Base-by-base conservation (phyloP, 306 rosid species). In the Lathyrus aphaca region DNA sequence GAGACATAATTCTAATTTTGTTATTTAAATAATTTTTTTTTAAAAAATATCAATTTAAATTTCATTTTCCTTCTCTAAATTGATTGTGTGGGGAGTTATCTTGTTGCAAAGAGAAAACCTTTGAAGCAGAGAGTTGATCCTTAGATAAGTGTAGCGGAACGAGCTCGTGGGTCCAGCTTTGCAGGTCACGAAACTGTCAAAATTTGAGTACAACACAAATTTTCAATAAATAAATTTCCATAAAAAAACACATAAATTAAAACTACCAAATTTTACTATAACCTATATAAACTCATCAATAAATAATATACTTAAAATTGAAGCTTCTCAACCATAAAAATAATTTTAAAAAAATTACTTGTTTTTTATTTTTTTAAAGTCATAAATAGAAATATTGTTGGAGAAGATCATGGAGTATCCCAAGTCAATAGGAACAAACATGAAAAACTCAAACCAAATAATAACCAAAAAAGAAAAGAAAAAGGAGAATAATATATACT, bases 151-250 rank as follows among this genome's bases (percentile, higher is more conserved):
- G 85, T 16, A 85, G 95, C 6, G 92, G 97, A 78, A 75, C 74
- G 1, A 82, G 74, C 86, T 94, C 99, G 74, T 49, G 81, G 39
- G 87, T 88, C 97, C 95, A 94, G 88, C 96, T 94, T 82, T 88
- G 94, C 56, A 68, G 74, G 69, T 79, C 91, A 69, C 39, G 84
- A 77, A 66, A 84, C 95, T 88, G 77, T 64, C 83, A 80, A 56
- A 70, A 82, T 76, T 66, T 46, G 48, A 60, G 79, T 5, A 37
- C 55, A 3, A 72, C 54, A 23, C 9, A 61, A 67, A 7, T 25
- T 42, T 11, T 30, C 55, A 59, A 39, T 10, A 74, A 40, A 54
- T 50, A 37, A 46, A 7, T 7, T 35, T 35, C 39, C 39, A 35
- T 35, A 35, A 35, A 35, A 35, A 35, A 35, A 10, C 39, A 35